Evolutionary conservation across 2,329 filamentous ascomycete genomes (phyloP), one percentile per base, ranked within the genome.

Genomic region (Fusarium drepaniforme): DNA sequence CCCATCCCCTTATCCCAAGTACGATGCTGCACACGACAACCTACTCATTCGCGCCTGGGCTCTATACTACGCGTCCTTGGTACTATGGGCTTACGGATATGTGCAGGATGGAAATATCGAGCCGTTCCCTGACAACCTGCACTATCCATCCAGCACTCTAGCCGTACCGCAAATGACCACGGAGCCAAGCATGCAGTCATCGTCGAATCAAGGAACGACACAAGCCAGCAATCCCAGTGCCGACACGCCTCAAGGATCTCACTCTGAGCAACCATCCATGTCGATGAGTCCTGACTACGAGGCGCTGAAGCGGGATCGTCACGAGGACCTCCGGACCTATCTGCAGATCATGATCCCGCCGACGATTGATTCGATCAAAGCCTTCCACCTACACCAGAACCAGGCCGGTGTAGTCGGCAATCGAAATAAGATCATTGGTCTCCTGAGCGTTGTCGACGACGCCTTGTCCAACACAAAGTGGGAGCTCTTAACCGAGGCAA

Each of bases 281-380:
- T 71, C 67, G 11, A 71, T 68, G 13, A 76, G 67, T 33, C 64
- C 68, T 21, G 73, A 79, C 51, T 75, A 75, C 9, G 77, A 79
- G 8, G 66, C 64, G 4, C 23, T 77, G 37, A 75, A 75, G 62
- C 76, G 72, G 18, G 72, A 77, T 35, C 76, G 78, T 2, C 75
- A 79, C 5, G 77, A 79, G 35, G 78, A 79, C 56, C 76, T 79
- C 11, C 72, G 76, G 28, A 78, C 78, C 11, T 79, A 79, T 33
- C 68, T 79, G 1, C 77, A 79, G 38, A 78, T 79, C 46, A 79
- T 79, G 78, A 78, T 79, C 2, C 78, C 78, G 8, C 76, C 77
- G 4, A 78, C 78, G 0, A 79, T 79, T 15, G 77, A 78, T 44
- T 79, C 78, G 4, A 79, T 76, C 58, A 79, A 79, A 25, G 77